Evolutionary conservation across 371 early-diverging fungal genomes (phyloP).

Genomic region (Circinella umbellata): DNA sequence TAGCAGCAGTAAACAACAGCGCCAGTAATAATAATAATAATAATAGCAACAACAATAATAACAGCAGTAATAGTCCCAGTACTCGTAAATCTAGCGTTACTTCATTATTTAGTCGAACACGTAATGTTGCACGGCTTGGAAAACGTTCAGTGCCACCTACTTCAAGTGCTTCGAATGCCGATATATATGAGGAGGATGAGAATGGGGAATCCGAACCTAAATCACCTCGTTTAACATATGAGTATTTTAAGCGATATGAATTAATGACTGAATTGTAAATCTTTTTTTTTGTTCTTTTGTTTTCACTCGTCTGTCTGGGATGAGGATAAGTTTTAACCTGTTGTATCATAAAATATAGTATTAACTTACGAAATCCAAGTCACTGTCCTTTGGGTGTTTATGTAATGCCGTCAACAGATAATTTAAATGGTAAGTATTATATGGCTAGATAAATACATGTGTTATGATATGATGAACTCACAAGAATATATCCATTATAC

Average conservation of each 20-base stretch:
- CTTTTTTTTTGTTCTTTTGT: background rate
- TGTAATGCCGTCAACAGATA: conserved; percentile 81
- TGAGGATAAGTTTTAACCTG: too few relatives aligned
- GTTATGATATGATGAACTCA: too few relatives aligned
- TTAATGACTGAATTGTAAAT: conserved; percentile 30
- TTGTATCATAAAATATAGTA: conserved; percentile 43
- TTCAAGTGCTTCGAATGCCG: background rate
- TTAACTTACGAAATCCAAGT: conserved; percentile 74
- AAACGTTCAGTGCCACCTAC: background rate
- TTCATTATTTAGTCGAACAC: conserved; percentile 8
- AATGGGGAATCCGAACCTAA: conserved; percentile 13
- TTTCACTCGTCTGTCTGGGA: too few relatives aligned
- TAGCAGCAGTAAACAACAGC: background rate
- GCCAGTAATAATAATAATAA: background rate
- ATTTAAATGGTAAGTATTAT: conserved; percentile 66
- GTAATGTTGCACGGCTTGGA: conserved; percentile 5
- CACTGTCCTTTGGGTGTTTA: conserved; percentile 89
- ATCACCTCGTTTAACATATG: conserved; percentile 16
- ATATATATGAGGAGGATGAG: conserved; percentile 15
- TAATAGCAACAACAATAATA: background rate
- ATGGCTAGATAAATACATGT: too few relatives aligned
- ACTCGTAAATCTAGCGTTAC: conserved; percentile 39
- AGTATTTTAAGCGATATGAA: conserved; percentile 25
- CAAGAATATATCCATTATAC: too few relatives aligned
- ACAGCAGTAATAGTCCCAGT: background rate